Evolutionary conservation across 2,329 filamentous ascomycete genomes (phyloP), one percentile per base, ranked within the genome.

Genomic region (Cladosporium oxysporum): DNA sequence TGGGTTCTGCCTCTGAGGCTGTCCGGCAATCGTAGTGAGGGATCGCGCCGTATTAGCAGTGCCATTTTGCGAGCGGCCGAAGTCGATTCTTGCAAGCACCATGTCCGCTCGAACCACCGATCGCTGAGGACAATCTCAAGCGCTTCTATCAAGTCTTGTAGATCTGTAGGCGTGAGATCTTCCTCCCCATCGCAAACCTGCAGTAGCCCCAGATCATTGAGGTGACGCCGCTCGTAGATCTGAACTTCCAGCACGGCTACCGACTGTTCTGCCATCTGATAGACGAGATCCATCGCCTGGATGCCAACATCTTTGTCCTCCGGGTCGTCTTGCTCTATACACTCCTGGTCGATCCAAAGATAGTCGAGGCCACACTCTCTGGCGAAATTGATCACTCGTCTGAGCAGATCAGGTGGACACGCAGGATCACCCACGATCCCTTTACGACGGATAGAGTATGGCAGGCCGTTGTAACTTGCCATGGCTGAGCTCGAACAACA

Each of bases 141-240:
- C 10, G 59, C 66, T 26, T 69, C 58, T 11, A 47, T 50, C 16
- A 66, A n/a, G 8, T 53, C 50, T 8, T n/a, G 50, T n/a, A 53
- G n/a, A 1, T 53, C 14, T 53, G 26, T 23, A n/a, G 26, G n/a
- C 5, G 26, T 10, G 3, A 53, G 16, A 7, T 28, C 29, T 53
- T 53, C 50, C 29, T 35, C 61, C 26, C 35, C 35, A 21, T 28
- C 23, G 64, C 37, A 28, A 7, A 31, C 29, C 16, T 53, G 50
- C 28, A 69, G 37, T 12, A 41, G 12, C 11, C 58, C 59, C 14
- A 73, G 63, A 10, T 68, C 69, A 49, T 71, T 67, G 14, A 72
- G 60, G 44, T 72, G 71, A 31, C 66, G 63, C 44, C 71, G 71
- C 58, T 71, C 67, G 29, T 68, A 58, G 29, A 72, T 68, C 1